Percentiles rank a stretch among this genome's conserved stretches.
phyloP scores from a whole-genome alignment of 805 yeast genomes.

The Teunomyces kruisii region DNA sequence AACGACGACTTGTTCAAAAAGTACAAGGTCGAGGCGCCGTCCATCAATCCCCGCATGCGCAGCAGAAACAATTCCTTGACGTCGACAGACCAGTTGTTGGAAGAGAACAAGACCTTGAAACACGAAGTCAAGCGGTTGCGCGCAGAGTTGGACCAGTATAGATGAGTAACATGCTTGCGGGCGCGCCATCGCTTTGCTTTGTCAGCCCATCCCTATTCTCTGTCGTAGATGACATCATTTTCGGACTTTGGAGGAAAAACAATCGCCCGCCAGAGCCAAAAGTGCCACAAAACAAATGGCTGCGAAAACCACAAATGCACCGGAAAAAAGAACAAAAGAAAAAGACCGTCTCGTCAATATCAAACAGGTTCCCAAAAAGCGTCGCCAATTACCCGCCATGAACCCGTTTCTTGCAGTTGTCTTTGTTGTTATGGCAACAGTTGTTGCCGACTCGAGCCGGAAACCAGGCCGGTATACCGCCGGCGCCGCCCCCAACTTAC shows the following conservation, averaged over 20 bases:
- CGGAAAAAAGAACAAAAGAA: not conserved
- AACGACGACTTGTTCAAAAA: constrained; percentile 10
- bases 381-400: not conserved
- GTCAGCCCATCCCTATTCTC: not conserved
- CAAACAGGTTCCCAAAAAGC: too few relatives aligned
- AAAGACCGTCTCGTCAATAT: too few relatives aligned
- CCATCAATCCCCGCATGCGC: constrained; percentile 10
- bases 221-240: not conserved
- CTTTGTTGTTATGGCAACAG: not conserved
- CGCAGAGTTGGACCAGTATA: constrained; percentile 8
- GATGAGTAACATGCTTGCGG: not conserved
- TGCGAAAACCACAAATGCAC: constrained; percentile 4
- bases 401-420: not conserved
- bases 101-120: constrained; percentile 12
- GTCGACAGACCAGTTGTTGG: constrained; percentile 10
- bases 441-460: not conserved
- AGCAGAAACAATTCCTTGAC: constrained; percentile 10
- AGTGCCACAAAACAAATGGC: constrained; percentile 2
- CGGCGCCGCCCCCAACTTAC: too few relatives aligned
- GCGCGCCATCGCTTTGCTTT: too few relatives aligned
- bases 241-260: not conserved
- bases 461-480: too few relatives aligned
- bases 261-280: not conserved
- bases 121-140: constrained; percentile 11
- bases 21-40: constrained; percentile 5